phyloP scores from a whole-genome alignment of 1,284 basidiomycete species.

The Gymnopus androsaceus region DNA sequence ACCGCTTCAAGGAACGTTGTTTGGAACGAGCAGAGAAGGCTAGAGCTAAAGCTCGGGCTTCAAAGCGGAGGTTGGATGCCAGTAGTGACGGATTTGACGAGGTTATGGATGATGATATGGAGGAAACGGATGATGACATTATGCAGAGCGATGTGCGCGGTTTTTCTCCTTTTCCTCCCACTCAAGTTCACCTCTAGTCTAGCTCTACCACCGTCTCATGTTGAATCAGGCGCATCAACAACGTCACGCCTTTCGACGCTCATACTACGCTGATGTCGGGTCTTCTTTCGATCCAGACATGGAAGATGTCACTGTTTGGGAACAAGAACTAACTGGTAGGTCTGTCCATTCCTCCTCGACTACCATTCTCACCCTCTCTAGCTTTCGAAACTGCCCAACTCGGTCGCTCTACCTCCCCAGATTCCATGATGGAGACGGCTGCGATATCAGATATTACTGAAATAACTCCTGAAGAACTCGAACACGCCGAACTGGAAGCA shows the following conservation, averaged over 20 bases:
- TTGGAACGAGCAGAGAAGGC: constrained; percentile 58
- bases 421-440: constrained; percentile 14
- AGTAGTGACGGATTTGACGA: constrained; percentile 57
- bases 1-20: constrained; percentile 62
- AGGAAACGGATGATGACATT: constrained; percentile 32
- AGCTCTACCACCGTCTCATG: constrained; percentile 11
- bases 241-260: constrained; percentile 11
- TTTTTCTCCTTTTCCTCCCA: neutral
- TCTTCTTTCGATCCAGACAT: constrained; percentile 19
- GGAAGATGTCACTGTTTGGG: constrained; percentile 14
- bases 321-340: constrained; percentile 11
- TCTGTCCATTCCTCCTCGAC: neutral
- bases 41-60: constrained; percentile 48
- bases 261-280: constrained; percentile 15
- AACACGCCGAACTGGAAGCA: constrained; percentile 58
- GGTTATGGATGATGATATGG: constrained; percentile 51
- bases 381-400: neutral
- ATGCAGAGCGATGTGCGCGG: constrained; percentile 14
- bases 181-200: neutral
- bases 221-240: constrained; percentile 8
- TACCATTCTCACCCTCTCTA: neutral
- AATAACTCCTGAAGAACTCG: constrained; percentile 45
- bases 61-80: constrained; percentile 34
- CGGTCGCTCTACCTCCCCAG: neutral
- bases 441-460: constrained; percentile 22